Evolutionary conservation across 176 grass and related monocot genomes (phyloP).

Genomic region (Stipa capillata): DNA sequence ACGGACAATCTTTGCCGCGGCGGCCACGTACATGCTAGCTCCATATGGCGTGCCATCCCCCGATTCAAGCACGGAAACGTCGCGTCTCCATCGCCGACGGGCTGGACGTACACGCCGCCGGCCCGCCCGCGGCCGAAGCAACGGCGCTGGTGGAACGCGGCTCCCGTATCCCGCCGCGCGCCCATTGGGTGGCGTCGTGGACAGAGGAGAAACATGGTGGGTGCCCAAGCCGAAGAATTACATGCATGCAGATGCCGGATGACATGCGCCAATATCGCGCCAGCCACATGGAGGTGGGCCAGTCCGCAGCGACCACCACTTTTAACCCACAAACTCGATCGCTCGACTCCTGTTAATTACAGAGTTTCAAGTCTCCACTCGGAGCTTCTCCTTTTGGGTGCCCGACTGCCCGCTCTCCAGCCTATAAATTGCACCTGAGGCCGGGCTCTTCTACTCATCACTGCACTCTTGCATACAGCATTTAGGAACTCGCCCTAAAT

Average conservation of each 20-base stretch:
- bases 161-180: neutral
- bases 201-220: neutral
- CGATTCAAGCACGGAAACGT: neutral
- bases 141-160: neutral
- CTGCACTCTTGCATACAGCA: neutral
- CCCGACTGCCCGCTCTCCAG: neutral
- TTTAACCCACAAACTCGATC: neutral
- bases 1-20: neutral
- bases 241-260: neutral
- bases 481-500: too few species aligned
- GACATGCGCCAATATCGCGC: neutral
- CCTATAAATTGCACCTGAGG: conserved; percentile 19
- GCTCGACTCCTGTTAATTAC: neutral
- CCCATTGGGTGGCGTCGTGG: neutral
- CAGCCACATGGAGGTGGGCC: neutral
- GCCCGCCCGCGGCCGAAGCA: neutral
- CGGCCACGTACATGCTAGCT: neutral
- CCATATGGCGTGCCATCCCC: conserved; percentile 12
- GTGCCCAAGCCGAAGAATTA: neutral
- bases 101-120: neutral
- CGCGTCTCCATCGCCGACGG: neutral
- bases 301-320: neutral
- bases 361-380: neutral
- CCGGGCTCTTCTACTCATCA: neutral
- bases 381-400: too few species aligned